Base-by-base conservation (phyloP, 2,329 filamentous ascomycete species). In the Fonsecaea multimorphosa region DNA sequence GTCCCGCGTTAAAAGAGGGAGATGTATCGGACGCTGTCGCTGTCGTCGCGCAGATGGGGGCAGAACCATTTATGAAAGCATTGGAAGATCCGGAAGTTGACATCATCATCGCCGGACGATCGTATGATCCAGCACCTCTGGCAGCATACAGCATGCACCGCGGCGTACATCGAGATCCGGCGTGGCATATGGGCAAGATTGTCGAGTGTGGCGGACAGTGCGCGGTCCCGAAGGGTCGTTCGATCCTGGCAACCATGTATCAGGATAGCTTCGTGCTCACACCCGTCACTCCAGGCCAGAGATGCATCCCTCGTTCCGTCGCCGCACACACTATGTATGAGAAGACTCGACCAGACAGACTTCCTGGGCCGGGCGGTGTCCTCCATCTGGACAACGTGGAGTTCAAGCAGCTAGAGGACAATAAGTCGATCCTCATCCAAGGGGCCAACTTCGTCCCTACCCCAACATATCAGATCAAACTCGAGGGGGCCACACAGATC, bases 301-400 rank as follows among this genome's bases (percentile, higher is more conserved):
- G 74, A 1, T 86, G 84, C 66, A 85, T 81, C 0, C 78, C 82
- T 0, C 62, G 81, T 0, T 81, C 80, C 0, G 83, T 86, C 0
- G 83, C 83, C 0, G 82, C 84, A 0, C 84, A 86, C 66, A 81
- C 83, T 0, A 72, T 86, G 14, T 86, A 86, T 59, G 84, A 86
- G 74, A 86, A 86, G 65, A 77, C 79, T 0, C 72, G 84, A 16
- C 84, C 85, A 0, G 84, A 86, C 71, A 69, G 81, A 0, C 70
- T 86, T 0, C 66, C 74, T 3, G 84, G 84, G 0, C 85, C 84
- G 0, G 85, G 84, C 0, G 85, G 84, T 0, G 71, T 74, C 4
- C 74, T 86, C 0, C 74, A 82, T 46, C 73, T 86, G 0, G 74
- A 75, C 0, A 54, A 73, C 0, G 75, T 80, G 0, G 78, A 78